phyloP scores from a whole-genome alignment of 176 grass and related monocot genomes.

The Oryza australiensis region DNA sequence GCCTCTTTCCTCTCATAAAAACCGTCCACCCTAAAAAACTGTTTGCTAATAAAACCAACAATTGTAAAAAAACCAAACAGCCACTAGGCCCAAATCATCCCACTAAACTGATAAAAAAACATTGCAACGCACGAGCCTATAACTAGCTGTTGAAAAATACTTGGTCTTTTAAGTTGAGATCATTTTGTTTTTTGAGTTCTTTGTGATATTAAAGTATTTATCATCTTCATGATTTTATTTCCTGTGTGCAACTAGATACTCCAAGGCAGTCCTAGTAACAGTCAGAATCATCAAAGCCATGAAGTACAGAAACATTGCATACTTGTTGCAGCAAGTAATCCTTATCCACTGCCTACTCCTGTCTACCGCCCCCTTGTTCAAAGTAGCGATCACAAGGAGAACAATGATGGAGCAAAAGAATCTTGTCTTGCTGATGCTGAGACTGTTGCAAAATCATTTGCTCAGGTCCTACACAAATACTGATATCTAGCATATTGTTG shows the following conservation, averaged over 20 bases:
- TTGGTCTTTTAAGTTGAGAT: not conserved
- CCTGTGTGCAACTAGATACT: conserved; percentile 59
- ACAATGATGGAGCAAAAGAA: conserved; percentile 54
- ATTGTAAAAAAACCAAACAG: no score
- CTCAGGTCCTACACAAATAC: conserved; percentile 54
- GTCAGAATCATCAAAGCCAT: conserved; percentile 60
- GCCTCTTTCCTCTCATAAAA: no score
- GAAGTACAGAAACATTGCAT: conserved; percentile 94
- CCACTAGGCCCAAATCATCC: no score
- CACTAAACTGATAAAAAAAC: no score
- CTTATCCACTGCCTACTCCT: conserved; percentile 77
- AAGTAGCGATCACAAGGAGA: conserved; percentile 63
- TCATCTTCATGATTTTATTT: conserved; percentile 21
- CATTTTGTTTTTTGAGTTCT: not conserved
- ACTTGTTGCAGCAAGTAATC: conserved; percentile 91
- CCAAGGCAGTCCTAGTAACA: conserved; percentile 36
- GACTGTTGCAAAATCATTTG: conserved; percentile 75
- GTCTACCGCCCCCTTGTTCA: conserved; percentile 57
- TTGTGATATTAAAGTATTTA: conserved; percentile 28
- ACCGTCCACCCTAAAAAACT: no score
- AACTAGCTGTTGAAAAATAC: not conserved
- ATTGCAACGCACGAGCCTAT: no score
- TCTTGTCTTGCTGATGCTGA: conserved; percentile 77
- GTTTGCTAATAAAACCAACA: no score
- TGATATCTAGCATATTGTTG: conserved; percentile 31